Evolutionary conservation across 2,329 filamentous ascomycete species (phyloP).

Genomic region (Colletotrichum neosansevieriae): DNA sequence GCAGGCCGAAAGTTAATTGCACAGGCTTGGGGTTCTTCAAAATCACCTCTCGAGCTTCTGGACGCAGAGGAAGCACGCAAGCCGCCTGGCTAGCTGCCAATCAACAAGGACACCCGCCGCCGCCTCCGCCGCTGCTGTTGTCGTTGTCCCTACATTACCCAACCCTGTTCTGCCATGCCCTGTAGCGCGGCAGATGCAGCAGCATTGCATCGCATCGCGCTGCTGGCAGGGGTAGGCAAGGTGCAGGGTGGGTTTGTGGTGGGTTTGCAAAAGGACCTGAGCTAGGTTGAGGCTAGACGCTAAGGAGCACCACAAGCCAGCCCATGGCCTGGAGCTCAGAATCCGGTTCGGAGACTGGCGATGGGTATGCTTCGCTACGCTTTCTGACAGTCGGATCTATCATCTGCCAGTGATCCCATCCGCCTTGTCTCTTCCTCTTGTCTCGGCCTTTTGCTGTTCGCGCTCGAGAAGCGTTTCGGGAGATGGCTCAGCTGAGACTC

Average conservation of each 20-base stretch:
- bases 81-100: constrained; percentile 29
- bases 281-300: constrained; percentile 39
- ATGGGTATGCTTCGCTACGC: neutral
- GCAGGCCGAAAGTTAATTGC: constrained; percentile 37
- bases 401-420: neutral
- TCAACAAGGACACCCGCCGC: constrained; percentile 26
- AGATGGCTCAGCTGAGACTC: neutral
- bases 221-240: constrained; percentile 30
- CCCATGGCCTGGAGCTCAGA: constrained; percentile 21
- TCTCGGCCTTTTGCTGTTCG: neutral
- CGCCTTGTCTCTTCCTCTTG: neutral
- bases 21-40: constrained; percentile 30
- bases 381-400: constrained; percentile 4
- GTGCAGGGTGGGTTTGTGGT: constrained; percentile 37
- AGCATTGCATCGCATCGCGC: constrained; percentile 40
- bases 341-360: constrained; percentile 21
- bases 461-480: neutral
- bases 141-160: constrained; percentile 34
- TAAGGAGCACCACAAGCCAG: constrained; percentile 33
- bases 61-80: constrained; percentile 39
- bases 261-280: constrained; percentile 42
- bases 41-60: constrained; percentile 31
- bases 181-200: constrained; percentile 41
- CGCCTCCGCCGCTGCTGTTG: constrained; percentile 28
- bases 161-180: constrained; percentile 36